phyloP scores from a whole-genome alignment of 345 rosid species.

The Populus simonii region DNA sequence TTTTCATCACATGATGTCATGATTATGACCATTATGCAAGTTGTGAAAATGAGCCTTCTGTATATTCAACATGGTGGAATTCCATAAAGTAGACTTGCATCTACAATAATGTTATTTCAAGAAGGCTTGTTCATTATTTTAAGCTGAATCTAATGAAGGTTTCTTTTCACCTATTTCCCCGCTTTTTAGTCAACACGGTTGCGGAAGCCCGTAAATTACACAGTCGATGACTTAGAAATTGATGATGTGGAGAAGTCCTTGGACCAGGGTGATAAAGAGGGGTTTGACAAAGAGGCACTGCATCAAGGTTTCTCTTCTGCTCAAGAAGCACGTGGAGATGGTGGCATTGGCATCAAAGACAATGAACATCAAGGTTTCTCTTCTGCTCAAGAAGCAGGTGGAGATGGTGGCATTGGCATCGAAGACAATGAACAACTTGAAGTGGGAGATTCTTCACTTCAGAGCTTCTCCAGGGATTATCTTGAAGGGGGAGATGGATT shows the following conservation, averaged over 20 bases:
- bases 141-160: not conserved
- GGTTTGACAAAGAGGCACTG: slow-evolving; percentile 20
- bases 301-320: slow-evolving; percentile 18
- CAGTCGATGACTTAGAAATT: slow-evolving; percentile 34
- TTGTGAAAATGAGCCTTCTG: not conserved
- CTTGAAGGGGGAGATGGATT: slow-evolving; percentile 53
- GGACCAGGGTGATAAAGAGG: slow-evolving; percentile 17
- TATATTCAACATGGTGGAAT: not conserved
- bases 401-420: slow-evolving; percentile 9
- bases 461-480: slow-evolving; percentile 26
- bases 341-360: slow-evolving; percentile 3
- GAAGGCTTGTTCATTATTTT: not conserved
- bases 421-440: slow-evolving; percentile 16
- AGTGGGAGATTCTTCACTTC: slow-evolving; percentile 20
- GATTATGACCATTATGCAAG: not conserved
- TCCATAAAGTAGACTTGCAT: not conserved
- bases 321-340: slow-evolving; percentile 12
- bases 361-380: slow-evolving; percentile 22
- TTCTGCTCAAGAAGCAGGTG: slow-evolving; percentile 8
- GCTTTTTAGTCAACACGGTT: slow-evolving; percentile 60
- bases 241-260: slow-evolving; percentile 36
- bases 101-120: not conserved
- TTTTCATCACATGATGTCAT: not conserved
- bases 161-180: not conserved
- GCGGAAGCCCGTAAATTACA: slow-evolving; percentile 55